Conservation (phyloP, 169 alveolate species). For the Babesia divergens region DNA sequence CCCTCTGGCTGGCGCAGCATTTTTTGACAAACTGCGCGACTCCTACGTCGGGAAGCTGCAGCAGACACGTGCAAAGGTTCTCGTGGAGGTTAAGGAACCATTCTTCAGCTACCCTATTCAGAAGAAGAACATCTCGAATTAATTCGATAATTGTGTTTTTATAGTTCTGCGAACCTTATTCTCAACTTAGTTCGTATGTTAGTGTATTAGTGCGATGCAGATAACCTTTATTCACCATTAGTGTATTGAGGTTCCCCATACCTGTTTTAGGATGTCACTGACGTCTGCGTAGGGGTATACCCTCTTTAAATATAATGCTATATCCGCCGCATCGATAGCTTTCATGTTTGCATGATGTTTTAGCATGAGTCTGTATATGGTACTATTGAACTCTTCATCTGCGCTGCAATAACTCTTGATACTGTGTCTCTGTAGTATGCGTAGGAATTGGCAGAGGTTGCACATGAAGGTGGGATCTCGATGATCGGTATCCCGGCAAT, state of each 20-base stretch:
- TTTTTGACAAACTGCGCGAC: slow-evolving; percentile 54
- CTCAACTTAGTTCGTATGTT: no score
- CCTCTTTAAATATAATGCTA: background rate
- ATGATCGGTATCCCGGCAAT: background rate
- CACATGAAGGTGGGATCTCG: background rate
- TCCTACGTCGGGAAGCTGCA: slow-evolving; percentile 39
- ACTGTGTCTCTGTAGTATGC: background rate
- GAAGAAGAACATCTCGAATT: slow-evolving; percentile 29
- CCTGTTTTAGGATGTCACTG: background rate
- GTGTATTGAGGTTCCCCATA: no score
- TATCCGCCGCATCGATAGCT: slow-evolving; percentile 4
- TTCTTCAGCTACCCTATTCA: slow-evolving; percentile 49
- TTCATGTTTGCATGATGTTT: background rate
- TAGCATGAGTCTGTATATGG: background rate
- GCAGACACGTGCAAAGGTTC: slow-evolving; percentile 28
- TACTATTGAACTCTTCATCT: background rate
- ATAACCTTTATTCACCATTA: no score
- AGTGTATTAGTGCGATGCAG: no score
- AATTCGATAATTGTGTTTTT: no score
- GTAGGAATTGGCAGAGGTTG: slow-evolving; percentile 15
- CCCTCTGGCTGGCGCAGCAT: slow-evolving; percentile 36
- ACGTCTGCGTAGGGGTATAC: background rate
- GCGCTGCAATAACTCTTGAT: background rate
- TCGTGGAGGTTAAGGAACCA: slow-evolving; percentile 23
- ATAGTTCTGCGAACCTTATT: no score